These are phyloP conservation scores for Xylaria sp. DNA, from an alignment of 2,329 filamentous ascomycete genomes.

Conservation along the genomic window DNA sequence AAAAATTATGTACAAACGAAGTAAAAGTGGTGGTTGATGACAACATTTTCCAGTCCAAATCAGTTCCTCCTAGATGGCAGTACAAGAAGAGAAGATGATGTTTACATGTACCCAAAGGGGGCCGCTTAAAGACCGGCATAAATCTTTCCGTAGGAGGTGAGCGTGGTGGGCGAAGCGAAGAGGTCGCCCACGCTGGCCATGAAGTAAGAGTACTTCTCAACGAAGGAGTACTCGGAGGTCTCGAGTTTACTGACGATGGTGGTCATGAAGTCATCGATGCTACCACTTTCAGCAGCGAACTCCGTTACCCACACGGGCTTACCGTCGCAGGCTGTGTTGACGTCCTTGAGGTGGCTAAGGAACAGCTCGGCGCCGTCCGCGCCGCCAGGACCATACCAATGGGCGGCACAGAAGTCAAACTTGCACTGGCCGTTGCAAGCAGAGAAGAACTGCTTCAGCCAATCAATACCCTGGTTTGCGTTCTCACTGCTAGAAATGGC, in stretches of 20 bases:
- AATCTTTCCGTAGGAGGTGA: slow-evolving; percentile 60
- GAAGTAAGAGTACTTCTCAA: slow-evolving; percentile 68
- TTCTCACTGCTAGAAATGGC: slow-evolving; percentile 69
- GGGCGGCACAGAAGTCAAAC: slow-evolving; percentile 69
- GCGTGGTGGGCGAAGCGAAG: slow-evolving; percentile 52
- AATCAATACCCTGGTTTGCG: slow-evolving; percentile 62
- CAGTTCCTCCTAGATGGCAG: slow-evolving; percentile 25
- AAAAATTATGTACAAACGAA: slow-evolving; percentile 39
- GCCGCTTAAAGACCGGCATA: slow-evolving; percentile 56
- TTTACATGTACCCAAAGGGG: slow-evolving; percentile 1
- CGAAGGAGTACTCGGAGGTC: slow-evolving; percentile 55
- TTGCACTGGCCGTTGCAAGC: slow-evolving; percentile 63
- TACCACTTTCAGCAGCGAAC: slow-evolving; percentile 64
- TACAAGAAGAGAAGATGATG: slow-evolving; percentile 36
- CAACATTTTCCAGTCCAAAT: slow-evolving; percentile 25
- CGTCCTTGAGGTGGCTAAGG: slow-evolving; percentile 62
- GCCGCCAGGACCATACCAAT: slow-evolving; percentile 68
- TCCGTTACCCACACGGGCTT: slow-evolving; percentile 72
- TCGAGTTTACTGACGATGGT: slow-evolving; percentile 61
- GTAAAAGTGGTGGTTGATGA: slow-evolving; percentile 28
- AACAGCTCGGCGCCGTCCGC: slow-evolving; percentile 58
- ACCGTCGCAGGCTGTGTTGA: slow-evolving; percentile 57
- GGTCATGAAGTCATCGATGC: slow-evolving; percentile 60
- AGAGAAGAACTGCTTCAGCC: slow-evolving; percentile 63
- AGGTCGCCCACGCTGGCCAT: slow-evolving; percentile 58